phyloP scores from a whole-genome alignment of 2,329 filamentous ascomycete species.

The Lecanicillium sp. region DNA sequence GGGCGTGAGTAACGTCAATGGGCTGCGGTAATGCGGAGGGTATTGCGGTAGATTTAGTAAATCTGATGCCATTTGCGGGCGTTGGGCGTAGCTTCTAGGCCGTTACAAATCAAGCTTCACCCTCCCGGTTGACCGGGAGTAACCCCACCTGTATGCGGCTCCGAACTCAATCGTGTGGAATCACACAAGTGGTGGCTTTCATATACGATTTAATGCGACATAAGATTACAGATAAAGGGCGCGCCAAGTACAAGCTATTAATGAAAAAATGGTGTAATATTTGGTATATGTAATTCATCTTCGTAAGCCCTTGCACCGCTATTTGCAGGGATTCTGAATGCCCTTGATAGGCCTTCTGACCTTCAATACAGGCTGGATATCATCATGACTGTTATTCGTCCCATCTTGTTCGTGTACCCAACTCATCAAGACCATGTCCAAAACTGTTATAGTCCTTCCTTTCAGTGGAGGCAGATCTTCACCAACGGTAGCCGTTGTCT shows the following conservation, averaged over 20 bases:
- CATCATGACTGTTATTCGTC: not conserved
- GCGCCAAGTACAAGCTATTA: too few species aligned
- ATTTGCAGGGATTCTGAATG: too few species aligned
- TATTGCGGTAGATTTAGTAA: too few species aligned
- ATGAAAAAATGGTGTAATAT: not conserved
- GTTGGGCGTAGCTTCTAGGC: too few species aligned
- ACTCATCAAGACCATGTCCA: not conserved
- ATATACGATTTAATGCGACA: not conserved
- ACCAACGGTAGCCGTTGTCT: conserved; percentile 17
- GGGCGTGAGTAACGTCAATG: too few species aligned
- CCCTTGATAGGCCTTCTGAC: too few species aligned
- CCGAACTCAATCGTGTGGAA: not conserved
- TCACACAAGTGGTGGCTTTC: not conserved
- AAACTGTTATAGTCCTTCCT: not conserved
- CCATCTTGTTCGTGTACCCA: not conserved
- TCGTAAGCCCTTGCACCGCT: too few species aligned
- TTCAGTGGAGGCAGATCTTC: not conserved
- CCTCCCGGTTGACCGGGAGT: not conserved
- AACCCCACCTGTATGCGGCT: not conserved
- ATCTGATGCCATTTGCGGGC: too few species aligned
- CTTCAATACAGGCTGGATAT: too few species aligned
- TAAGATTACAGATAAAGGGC: not conserved
- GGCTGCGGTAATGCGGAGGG: too few species aligned
- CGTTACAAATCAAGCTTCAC: conserved; percentile 11
- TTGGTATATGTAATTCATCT: too few species aligned